Base-by-base conservation (phyloP, 176 grass and related monocot species). In the Carex scoparia region DNA sequence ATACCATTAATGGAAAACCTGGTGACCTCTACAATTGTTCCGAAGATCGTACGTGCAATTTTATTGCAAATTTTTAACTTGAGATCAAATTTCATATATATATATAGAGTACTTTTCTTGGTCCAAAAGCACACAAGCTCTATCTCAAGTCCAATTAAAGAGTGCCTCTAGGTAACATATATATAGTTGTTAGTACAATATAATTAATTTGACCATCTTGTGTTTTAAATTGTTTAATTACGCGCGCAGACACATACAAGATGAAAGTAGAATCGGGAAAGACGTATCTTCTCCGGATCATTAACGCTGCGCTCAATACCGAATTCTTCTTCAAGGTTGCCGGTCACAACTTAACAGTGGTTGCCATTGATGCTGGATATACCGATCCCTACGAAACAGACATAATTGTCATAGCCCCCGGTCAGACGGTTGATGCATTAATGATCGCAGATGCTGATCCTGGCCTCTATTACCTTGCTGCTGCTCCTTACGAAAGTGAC, bases 261-360 rank as follows among this genome's bases (percentile, higher is more conserved):
- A 82, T 95, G 51, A 8, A 92, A 85, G 87, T 92, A 65, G 74
- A 74, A 18, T 27, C 9, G 0, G 81, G 82, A 12, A 83, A 90
- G 35, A 92, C 89, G 23, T 89, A 92, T 85, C 11, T 95, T 68
- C 87, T 95, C 7, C 87, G 93, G 54, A 86, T 95, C 85, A 92
- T 95, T 74, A 95, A 95, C 85, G 87, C 93, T 1, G 93, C 93
- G 9, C 87, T 92, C 87, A 90, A 92, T 73, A 95, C 88, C 60
- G 74, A 87, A 35, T 88, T 89, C 89, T 95, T 95, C 93, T 89
- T 89, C 93, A 95, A 89, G 87, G 75, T 92, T 58, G 89, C 85
- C 0, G 75, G 85, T 5, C 93, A 95, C 88, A 83, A 23, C 73
- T 88, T 92, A 85, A 92, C 89, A 28, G 90, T 95, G 44, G 89